A percentile compares a stretch with the other conserved stretches of the same genome.
Evolutionary conservation across 257 asterid genomes (phyloP).

Genomic region (Jasminum sambac): DNA sequence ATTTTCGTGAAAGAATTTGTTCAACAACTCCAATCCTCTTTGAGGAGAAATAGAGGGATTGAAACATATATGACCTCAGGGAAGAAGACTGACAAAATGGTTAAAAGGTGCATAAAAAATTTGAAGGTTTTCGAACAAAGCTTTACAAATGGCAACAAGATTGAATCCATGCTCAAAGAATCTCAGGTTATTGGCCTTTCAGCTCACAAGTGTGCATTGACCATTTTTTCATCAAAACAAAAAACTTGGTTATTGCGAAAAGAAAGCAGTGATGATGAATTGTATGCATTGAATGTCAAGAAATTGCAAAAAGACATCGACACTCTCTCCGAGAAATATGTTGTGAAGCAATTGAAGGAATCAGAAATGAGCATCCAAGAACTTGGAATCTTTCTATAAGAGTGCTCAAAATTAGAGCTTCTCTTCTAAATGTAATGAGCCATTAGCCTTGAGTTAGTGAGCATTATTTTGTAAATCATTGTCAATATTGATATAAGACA

Average conservation of each 20-base stretch:
- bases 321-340: background rate
- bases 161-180: background rate
- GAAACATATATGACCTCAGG: conserved; percentile 23
- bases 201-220: background rate
- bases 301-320: conserved; percentile 1
- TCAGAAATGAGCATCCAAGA: conserved; percentile 22
- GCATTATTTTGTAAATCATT: background rate
- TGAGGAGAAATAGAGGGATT: conserved; percentile 27
- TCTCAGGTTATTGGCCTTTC: background rate
- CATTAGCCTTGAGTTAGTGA: conserved; percentile 13
- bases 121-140: conserved; percentile 17
- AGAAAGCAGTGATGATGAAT: conserved; percentile 1
- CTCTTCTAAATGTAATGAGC: conserved; percentile 30
- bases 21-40: conserved; percentile 35
- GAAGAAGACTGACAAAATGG: conserved; percentile 23
- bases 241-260: background rate
- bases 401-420: conserved; percentile 33
- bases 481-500: background rate
- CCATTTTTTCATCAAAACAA: background rate
- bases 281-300: conserved; percentile 5
- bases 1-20: conserved; percentile 32
- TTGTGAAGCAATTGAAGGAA: conserved; percentile 17
- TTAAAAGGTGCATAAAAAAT: conserved; percentile 25
- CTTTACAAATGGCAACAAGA: background rate
- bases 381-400: conserved; percentile 27